Conservation (phyloP, 2,329 filamentous ascomycete genomes). For the Claviceps maximensis region DNA sequence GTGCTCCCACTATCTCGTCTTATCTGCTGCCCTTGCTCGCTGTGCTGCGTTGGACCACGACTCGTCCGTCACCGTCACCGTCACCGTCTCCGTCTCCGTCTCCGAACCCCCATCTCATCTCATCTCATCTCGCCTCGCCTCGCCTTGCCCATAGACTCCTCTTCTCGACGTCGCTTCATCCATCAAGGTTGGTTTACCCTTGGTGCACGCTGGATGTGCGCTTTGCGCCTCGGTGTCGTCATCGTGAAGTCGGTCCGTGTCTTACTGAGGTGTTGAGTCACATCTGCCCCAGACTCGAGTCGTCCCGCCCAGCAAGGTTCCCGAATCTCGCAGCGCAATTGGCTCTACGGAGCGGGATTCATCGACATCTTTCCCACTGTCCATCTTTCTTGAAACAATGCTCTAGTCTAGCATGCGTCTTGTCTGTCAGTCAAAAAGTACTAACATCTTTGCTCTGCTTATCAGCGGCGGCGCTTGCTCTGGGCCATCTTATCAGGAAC, state of each 20-base stretch:
- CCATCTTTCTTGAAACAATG: not conserved
- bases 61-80: not conserved
- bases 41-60: not conserved
- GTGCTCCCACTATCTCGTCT: not conserved
- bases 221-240: not conserved
- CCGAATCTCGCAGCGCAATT: not conserved
- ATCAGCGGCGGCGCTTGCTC: constrained; percentile 12
- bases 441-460: constrained; percentile 11
- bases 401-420: not conserved
- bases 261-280: constrained; percentile 9
- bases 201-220: not conserved
- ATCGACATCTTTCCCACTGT: not conserved
- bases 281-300: not conserved
- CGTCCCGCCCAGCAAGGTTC: not conserved
- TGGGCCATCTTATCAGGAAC: constrained; percentile 19
- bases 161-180: not conserved
- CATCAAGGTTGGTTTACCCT: not conserved
- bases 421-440: not conserved
- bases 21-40: not conserved
- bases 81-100: not conserved
- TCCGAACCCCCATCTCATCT: not conserved
- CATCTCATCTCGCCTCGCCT: not conserved
- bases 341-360: not conserved
- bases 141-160: not conserved
- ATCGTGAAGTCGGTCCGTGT: constrained; percentile 1